phyloP scores from a whole-genome alignment of 345 rosid genomes.

The Syzygium oleosum region DNA sequence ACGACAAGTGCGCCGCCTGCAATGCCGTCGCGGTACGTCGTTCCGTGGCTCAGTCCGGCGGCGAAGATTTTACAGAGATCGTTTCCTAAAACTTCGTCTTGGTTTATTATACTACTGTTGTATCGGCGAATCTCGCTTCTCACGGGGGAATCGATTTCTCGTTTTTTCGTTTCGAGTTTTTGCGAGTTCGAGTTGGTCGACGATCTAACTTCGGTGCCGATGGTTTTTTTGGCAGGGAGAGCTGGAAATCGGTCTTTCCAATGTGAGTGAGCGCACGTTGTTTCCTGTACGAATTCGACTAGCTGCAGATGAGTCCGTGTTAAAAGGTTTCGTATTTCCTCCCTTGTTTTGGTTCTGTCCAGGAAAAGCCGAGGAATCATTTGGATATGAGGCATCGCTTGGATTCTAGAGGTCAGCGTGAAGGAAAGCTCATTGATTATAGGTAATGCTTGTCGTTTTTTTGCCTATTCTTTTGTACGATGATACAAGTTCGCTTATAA shows the following conservation, averaged over 20 bases:
- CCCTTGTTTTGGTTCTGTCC: not conserved
- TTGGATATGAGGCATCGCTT: conserved; percentile 90
- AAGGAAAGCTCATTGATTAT: conserved; percentile 91
- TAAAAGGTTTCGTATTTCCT: not conserved
- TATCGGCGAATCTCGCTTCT: not conserved
- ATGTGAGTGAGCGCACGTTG: conserved; percentile 26
- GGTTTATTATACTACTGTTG: not conserved
- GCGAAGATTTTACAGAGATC: not conserved
- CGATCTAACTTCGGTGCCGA: conserved; percentile 4
- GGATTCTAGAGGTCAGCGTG: conserved; percentile 83
- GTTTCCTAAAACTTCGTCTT: not conserved
- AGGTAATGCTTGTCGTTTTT: conserved; percentile 29
- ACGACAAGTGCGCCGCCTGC: conserved; percentile 84
- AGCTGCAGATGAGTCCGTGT: not conserved
- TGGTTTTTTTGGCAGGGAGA: conserved; percentile 54
- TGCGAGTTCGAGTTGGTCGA: not conserved
- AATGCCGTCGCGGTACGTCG: conserved; percentile 72
- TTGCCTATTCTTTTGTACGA: not conserved
- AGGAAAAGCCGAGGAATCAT: conserved; percentile 95
- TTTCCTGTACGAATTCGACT: not conserved
- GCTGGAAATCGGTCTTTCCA: conserved; percentile 66
- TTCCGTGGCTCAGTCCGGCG: not conserved
- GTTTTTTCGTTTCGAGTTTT: not conserved
- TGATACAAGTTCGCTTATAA: not conserved
- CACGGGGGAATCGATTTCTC: not conserved